A percentile compares a stretch with the other conserved stretches of the same genome.
These are phyloP conservation scores for Suillus subluteus DNA, from an alignment of 768 basidiomycete species.

Conservation along the genomic window DNA sequence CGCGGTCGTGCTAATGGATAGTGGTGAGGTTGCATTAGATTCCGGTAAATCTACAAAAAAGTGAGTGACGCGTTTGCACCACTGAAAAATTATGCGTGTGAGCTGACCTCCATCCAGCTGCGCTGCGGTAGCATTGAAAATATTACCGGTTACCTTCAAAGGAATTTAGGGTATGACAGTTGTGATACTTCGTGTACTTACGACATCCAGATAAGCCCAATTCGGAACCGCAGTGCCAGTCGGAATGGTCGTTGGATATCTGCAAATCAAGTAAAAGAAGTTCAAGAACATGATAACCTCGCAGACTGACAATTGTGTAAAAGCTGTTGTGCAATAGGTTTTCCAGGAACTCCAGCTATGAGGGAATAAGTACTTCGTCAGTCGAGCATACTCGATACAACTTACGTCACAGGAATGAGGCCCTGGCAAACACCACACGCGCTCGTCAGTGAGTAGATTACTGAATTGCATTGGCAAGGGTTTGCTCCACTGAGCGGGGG, in stretches of 20 bases:
- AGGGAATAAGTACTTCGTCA: neutral
- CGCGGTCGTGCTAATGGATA: neutral
- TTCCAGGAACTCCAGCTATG: constrained; percentile 57
- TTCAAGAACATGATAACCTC: neutral
- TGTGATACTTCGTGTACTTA: constrained; percentile 26
- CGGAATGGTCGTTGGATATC: constrained; percentile 54
- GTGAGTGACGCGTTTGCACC: constrained; percentile 6
- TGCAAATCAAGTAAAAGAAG: constrained; percentile 22
- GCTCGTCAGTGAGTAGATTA: constrained; percentile 56
- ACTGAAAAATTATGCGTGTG: neutral
- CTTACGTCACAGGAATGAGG: constrained; percentile 41
- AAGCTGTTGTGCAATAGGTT: constrained; percentile 47
- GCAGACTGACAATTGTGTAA: constrained; percentile 29
- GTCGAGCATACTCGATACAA: neutral
- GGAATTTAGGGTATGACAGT: neutral
- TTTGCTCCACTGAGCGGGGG: constrained; percentile 34
- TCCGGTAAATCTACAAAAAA: constrained; percentile 42
- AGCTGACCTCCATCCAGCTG: constrained; percentile 32
- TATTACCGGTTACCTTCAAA: constrained; percentile 30
- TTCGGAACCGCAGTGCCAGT: constrained; percentile 52
- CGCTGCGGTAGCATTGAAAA: constrained; percentile 47
- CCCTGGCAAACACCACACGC: constrained; percentile 66
- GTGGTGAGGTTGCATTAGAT: constrained; percentile 41
- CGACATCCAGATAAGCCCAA: constrained; percentile 67
- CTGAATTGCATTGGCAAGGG: constrained; percentile 57